Conservation (phyloP, 805 yeast species). For the Cyberlindnera mississippiensis region DNA sequence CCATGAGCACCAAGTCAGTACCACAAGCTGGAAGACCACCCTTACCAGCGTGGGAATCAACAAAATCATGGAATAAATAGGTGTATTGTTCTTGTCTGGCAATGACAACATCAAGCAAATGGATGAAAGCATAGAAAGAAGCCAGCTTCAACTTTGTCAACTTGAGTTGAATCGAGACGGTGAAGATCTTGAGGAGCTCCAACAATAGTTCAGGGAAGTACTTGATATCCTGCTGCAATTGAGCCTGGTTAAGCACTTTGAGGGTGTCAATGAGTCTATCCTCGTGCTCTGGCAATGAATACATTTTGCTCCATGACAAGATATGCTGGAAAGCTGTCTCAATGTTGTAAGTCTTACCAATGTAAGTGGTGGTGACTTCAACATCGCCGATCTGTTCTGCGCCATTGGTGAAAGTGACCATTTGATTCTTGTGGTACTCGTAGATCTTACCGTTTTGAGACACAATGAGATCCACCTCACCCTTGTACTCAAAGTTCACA, state of each 20-base stretch:
- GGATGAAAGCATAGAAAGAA: conserved; percentile 54
- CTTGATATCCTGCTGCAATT: conserved; percentile 50
- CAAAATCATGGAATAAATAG: conserved; percentile 50
- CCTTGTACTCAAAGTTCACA: conserved; percentile 59
- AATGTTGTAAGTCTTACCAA: conserved; percentile 63
- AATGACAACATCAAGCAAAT: conserved; percentile 56
- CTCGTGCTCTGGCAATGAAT: conserved; percentile 36
- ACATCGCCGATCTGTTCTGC: conserved; percentile 36
- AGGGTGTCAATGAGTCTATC: conserved; percentile 45
- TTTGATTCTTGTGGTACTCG: conserved; percentile 45
- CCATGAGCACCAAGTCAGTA: conserved; percentile 41
- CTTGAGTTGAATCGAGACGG: conserved; percentile 20
- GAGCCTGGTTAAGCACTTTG: conserved; percentile 48
- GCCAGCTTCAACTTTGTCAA: conserved; percentile 30
- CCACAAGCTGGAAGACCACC: conserved; percentile 45
- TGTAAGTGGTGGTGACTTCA: conserved; percentile 58
- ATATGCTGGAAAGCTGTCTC: conserved; percentile 52
- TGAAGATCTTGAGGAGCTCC: conserved; percentile 35
- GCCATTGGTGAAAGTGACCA: conserved; percentile 40
- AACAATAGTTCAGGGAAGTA: conserved; percentile 55
- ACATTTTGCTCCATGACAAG: conserved; percentile 46
- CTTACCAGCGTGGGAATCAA: conserved; percentile 27
- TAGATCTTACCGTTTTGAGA: conserved; percentile 44
- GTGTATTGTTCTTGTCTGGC: conserved; percentile 65
- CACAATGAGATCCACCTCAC: conserved; percentile 51